A percentile compares a stretch with the other conserved stretches of the same genome.
phyloP scores from a whole-genome alignment of 2,329 filamentous ascomycete genomes.

The Monascus ruber region DNA sequence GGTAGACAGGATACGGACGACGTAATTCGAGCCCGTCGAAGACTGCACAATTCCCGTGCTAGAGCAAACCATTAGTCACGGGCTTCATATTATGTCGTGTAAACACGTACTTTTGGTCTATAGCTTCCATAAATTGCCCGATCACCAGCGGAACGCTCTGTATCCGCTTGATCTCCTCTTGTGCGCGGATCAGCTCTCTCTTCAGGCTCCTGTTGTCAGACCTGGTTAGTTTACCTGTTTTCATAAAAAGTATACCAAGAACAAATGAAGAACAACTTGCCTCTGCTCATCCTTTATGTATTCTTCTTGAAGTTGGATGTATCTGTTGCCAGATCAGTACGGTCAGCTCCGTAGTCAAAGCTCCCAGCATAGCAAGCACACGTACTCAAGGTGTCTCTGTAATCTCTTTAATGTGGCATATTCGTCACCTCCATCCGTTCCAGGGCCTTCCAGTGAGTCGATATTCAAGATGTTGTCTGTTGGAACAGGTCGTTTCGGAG shows the following conservation, averaged over 20 bases:
- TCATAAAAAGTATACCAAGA: conserved; percentile 2
- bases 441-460: conserved; percentile 76
- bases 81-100: not conserved
- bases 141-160: conserved; percentile 97
- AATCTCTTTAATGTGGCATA: conserved; percentile 94
- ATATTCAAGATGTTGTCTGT: conserved; percentile 75
- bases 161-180: conserved; percentile 99
- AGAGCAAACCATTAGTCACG: conserved; percentile 7
- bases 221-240: not conserved
- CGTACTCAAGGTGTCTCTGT: conserved; percentile 87
- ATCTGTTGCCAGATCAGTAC: conserved; percentile 39
- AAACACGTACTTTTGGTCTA: conserved; percentile 80
- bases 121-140: conserved; percentile 99
- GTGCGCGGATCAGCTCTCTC: conserved; percentile 88
- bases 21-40: conserved; percentile 96
- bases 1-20: conserved; percentile 94
- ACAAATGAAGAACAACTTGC: conserved; percentile 30
- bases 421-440: conserved; percentile 74
- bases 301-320: conserved; percentile 96
- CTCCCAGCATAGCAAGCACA: conserved; percentile 5
- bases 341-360: conserved; percentile 1
- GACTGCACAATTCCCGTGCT: conserved; percentile 98
- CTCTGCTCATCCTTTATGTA: conserved; percentile 99
- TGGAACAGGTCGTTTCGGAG: conserved; percentile 69
- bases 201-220: conserved; percentile 63